A percentile compares a stretch with the other conserved stretches of the same genome.
phyloP scores from a whole-genome alignment of 2,329 filamentous ascomycete species.

The Colletotrichum siamense region DNA sequence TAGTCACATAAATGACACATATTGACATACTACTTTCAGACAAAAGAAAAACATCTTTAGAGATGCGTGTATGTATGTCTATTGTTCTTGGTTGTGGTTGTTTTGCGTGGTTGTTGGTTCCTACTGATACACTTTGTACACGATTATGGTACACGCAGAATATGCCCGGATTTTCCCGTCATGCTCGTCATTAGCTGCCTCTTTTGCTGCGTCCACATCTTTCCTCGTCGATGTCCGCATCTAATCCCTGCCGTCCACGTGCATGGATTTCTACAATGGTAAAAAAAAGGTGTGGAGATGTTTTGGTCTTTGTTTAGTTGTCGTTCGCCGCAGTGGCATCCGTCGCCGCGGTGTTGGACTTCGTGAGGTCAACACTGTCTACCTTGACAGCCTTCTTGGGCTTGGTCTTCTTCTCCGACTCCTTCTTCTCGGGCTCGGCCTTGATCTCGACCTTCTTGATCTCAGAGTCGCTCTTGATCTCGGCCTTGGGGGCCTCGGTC shows the following conservation, averaged over 20 bases:
- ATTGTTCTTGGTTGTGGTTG: not conserved
- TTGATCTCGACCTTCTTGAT: constrained; percentile 20
- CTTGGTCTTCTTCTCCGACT: constrained; percentile 6
- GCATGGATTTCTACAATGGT: not conserved
- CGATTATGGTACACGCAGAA: constrained; percentile 19
- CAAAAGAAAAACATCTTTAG: not conserved
- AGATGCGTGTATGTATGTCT: constrained; percentile 15
- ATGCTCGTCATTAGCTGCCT: constrained; percentile 19
- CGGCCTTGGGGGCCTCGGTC: not conserved
- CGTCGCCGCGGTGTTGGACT: constrained; percentile 28
- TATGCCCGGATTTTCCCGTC: constrained; percentile 10
- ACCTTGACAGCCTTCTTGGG: not conserved
- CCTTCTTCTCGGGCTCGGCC: constrained; percentile 16
- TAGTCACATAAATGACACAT: not conserved
- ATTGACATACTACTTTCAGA: not conserved
- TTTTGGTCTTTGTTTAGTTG: not conserved
- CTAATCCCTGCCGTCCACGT: not conserved
- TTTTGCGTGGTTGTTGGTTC: not conserved
- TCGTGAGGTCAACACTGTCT: constrained; percentile 16
- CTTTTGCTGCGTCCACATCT: not conserved
- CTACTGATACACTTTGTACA: constrained; percentile 21
- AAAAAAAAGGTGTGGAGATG: not conserved
- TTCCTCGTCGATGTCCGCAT: not conserved
- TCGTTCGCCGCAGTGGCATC: constrained; percentile 38
- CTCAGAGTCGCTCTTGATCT: not conserved